These are phyloP conservation scores for Paecilomyces variotii DNA, from an alignment of 2,329 filamentous ascomycete genomes.

Conservation along the genomic window DNA sequence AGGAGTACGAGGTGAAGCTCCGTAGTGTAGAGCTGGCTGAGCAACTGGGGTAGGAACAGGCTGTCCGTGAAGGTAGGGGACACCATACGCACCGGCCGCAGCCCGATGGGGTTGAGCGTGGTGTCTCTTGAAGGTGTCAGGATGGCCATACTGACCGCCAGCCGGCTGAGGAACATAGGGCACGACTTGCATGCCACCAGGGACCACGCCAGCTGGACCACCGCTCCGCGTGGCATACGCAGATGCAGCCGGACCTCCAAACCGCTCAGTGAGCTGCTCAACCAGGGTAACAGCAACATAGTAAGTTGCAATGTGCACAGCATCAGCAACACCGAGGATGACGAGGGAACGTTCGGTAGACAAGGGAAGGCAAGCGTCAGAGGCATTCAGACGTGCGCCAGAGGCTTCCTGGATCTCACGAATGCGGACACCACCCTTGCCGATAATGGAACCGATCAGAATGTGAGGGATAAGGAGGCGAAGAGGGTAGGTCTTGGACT, in stretches of 20 bases:
- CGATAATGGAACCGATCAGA: constrained; percentile 96
- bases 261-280: constrained; percentile 93
- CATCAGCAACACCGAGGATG: constrained; percentile 94
- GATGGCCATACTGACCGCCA: constrained; percentile 83
- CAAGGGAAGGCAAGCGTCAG: constrained; percentile 84
- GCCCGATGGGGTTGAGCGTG: constrained; percentile 67
- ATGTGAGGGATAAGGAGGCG: constrained; percentile 94
- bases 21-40: constrained; percentile 73
- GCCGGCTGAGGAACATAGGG: constrained; percentile 92
- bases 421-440: constrained; percentile 90
- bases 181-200: constrained; percentile 98
- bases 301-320: constrained; percentile 97
- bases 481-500: constrained; percentile 95
- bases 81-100: constrained; percentile 63
- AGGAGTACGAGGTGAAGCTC: constrained; percentile 61
- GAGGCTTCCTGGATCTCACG: constrained; percentile 98
- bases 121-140: constrained; percentile 72
- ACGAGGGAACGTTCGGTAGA: constrained; percentile 97
- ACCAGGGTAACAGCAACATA: constrained; percentile 97
- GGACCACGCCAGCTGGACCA: constrained; percentile 84
- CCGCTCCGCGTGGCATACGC: constrained; percentile 94
- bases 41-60: constrained; percentile 44
- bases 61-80: constrained; percentile 65
- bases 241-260: constrained; percentile 92
- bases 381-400: constrained; percentile 91